Evolutionary conservation across 192 early-diverging fungal species (phyloP).

Genomic region (Spinellus fusiger): DNA sequence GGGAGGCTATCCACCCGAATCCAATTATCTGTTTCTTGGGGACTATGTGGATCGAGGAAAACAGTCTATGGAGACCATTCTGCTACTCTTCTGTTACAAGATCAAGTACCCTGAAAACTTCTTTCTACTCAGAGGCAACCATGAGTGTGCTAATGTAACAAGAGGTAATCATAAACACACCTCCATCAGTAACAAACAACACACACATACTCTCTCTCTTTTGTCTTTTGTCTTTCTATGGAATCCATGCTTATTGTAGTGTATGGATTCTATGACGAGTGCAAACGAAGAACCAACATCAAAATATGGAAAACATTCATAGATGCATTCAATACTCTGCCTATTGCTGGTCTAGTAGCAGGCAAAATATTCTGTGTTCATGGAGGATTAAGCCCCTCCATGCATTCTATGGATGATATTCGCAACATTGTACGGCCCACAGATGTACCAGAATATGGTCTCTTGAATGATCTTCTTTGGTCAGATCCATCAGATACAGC

Average conservation of each 20-base stretch:
- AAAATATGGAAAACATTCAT: conserved; percentile 91
- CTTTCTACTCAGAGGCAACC: conserved; percentile 92
- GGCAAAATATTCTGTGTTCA: conserved; percentile 95
- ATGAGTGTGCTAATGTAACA: conserved; percentile 92
- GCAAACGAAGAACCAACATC: conserved; percentile 79
- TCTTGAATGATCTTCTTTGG: conserved; percentile 92
- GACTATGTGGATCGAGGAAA: conserved; percentile 99
- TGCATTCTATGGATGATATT: conserved; percentile 86
- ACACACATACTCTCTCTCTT: not conserved
- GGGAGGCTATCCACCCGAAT: conserved; percentile 84
- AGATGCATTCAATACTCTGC: conserved; percentile 88
- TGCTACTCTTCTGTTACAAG: conserved; percentile 92
- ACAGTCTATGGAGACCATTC: conserved; percentile 90
- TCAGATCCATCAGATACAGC: conserved; percentile 83
- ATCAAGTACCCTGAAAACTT: conserved; percentile 98
- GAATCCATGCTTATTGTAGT: too few relatives aligned
- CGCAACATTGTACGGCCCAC: conserved; percentile 69
- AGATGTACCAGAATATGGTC: conserved; percentile 89
- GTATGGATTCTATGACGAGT: conserved; percentile 97
- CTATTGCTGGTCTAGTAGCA: conserved; percentile 87
- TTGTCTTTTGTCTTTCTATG: conserved; percentile 19
- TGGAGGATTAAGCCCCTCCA: conserved; percentile 79
- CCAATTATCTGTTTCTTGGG: conserved; percentile 92
- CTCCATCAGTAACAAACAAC: not conserved
- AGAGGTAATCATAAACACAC: conserved; percentile 44